Evolutionary conservation across 2,329 filamentous ascomycete species (phyloP).

Genomic region (Hypoxylon sp.): DNA sequence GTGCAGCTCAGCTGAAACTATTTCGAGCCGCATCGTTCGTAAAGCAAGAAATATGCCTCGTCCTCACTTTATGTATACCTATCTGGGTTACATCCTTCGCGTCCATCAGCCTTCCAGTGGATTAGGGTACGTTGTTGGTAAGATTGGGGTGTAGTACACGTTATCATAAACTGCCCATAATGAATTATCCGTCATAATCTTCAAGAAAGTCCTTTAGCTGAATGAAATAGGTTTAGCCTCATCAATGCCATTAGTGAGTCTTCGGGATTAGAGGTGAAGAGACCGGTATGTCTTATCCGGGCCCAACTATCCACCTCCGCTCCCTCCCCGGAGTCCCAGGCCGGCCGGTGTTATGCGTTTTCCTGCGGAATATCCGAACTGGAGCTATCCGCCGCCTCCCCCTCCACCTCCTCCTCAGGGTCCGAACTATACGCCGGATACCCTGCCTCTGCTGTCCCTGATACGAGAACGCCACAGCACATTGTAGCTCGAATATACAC

Average conservation of each 20-base stretch:
- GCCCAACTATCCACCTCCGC: conserved; percentile 38
- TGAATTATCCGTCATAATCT: background rate
- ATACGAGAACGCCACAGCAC: conserved; percentile 31
- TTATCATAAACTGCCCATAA: background rate
- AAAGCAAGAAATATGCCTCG: conserved; percentile 15
- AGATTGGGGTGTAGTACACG: background rate
- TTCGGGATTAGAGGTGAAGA: conserved; percentile 1
- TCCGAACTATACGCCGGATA: conserved; percentile 1
- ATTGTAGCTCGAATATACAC: conserved; percentile 25
- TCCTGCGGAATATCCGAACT: conserved; percentile 17
- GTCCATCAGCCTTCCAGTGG: conserved; percentile 1
- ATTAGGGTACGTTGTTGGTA: conserved; percentile 1
- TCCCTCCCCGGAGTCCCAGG: conserved; percentile 45
- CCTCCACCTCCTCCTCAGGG: background rate
- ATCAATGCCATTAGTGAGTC: conserved; percentile 2
- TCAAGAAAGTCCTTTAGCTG: background rate
- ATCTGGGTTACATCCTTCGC: background rate
- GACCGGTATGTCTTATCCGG: conserved; percentile 34
- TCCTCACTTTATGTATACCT: conserved; percentile 3
- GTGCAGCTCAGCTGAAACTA: conserved; percentile 36
- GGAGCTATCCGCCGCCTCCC: conserved; percentile 37
- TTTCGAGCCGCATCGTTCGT: conserved; percentile 21
- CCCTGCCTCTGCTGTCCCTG: conserved; percentile 35
- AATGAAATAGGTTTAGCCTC: background rate
- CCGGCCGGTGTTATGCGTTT: conserved; percentile 14